Evolutionary conservation across 306 rosid genomes (phyloP), one percentile per base, ranked within the genome.

Genomic region (Pterocarpus macrocarpus): DNA sequence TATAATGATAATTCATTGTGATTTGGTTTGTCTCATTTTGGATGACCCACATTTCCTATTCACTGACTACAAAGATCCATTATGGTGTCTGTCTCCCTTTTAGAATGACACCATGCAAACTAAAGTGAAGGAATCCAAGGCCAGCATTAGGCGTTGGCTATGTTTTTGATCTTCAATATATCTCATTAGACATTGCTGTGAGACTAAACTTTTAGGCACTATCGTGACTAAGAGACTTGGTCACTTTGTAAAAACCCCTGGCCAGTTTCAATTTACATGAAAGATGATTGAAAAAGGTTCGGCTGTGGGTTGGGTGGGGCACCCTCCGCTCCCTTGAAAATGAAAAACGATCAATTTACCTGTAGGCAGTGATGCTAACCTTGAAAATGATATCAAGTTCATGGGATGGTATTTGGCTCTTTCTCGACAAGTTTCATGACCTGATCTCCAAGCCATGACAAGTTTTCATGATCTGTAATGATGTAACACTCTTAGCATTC

Each of bases 401-500:
- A 47, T 35, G 73, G 73, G 73, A 34, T 32, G 68, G 8, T 13
- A 14, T 43, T 56, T 22, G 70, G 47, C 52, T 64, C 33, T 33
- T 47, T 64, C 39, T 64, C 22, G 16, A n/a, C 61, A 55, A n/a
- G 81, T 47, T 39, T 53, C 66, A 64, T 69, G 78, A 81, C 38
- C 82, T 53, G 75, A 43, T 39, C 55, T 43, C n/a, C 10, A 43
- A 9, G 69, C 59, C 43, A 69, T 75, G 50, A 71, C 88, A 74
- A 72, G 80, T 22, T 44, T 38, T 57, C 58, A 56, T 70, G 78
- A 83, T 38, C 82, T 55, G 76, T 52, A 63, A 75, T 47, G 62
- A 57, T 59, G 69, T 73, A 39, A 76, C 63, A 76, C 67, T 3
- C 32, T 50, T 30, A 13, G 33, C 41, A 32, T 89, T 82, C 95